phyloP scores from a whole-genome alignment of 108 stramenopile genomes.

The Pseudonitzschia multistriata region DNA sequence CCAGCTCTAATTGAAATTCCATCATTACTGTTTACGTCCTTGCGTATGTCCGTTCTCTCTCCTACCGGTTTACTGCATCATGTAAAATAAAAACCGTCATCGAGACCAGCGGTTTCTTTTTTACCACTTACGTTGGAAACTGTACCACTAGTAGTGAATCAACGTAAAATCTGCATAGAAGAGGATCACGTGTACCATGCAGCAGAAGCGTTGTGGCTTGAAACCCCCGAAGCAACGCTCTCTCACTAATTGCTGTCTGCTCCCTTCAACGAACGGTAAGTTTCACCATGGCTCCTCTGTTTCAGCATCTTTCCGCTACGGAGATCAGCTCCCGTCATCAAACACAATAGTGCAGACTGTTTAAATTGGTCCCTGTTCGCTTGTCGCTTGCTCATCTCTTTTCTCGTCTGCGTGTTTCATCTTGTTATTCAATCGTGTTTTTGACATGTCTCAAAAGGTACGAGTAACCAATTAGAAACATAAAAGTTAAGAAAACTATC shows the following conservation, averaged over 20 bases:
- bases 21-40: background rate
- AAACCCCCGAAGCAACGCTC: background rate
- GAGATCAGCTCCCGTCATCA: background rate
- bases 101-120: background rate
- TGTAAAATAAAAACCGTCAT: background rate
- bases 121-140: background rate
- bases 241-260: conserved; percentile 5
- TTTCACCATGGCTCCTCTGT: background rate
- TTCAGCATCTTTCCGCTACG: background rate
- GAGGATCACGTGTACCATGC: background rate
- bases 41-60: background rate
- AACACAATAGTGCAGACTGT: background rate
- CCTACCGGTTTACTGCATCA: background rate
- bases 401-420: too few species aligned
- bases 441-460: conserved; percentile 28
- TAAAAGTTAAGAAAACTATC: conserved; percentile 17
- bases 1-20: background rate
- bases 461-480: conserved; percentile 62
- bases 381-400: background rate
- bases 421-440: background rate
- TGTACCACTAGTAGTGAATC: background rate
- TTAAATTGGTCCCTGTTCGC: background rate
- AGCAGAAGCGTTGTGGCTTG: background rate
- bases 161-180: background rate
- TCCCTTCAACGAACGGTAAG: conserved; percentile 10